phyloP scores from a whole-genome alignment of 2,329 filamentous ascomycete species.

The Xylariaceae sp. region DNA sequence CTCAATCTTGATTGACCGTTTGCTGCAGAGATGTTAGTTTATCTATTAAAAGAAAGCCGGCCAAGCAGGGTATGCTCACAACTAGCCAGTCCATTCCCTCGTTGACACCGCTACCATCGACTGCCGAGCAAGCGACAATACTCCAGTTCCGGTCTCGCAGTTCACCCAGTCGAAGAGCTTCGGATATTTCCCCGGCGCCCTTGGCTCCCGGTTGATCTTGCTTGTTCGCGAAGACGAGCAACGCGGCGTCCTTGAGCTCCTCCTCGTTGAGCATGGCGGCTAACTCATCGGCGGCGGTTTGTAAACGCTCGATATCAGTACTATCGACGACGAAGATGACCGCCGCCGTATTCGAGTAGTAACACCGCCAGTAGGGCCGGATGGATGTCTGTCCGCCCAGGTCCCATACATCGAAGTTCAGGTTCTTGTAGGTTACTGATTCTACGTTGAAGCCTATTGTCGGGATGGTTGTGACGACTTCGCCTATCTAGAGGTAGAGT shows the following conservation, averaged over 20 bases:
- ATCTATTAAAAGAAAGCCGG: background rate
- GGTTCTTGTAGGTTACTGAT: slow-evolving; percentile 95
- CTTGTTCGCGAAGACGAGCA: slow-evolving; percentile 97
- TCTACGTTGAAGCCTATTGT: slow-evolving; percentile 99
- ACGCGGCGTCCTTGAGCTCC: slow-evolving; percentile 83
- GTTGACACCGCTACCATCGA: slow-evolving; percentile 88
- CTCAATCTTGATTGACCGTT: slow-evolving; percentile 22
- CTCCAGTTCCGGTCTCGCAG: slow-evolving; percentile 97
- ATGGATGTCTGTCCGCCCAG: slow-evolving; percentile 98
- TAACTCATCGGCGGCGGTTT: slow-evolving; percentile 88
- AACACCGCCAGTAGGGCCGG: slow-evolving; percentile 97
- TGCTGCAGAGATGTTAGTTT: slow-evolving; percentile 15
- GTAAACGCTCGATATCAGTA: slow-evolving; percentile 91
- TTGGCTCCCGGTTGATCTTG: slow-evolving; percentile 97
- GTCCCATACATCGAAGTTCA: slow-evolving; percentile 99
- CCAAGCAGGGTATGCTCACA: slow-evolving; percentile 45
- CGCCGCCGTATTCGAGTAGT: slow-evolving; percentile 97
- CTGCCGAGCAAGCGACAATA: slow-evolving; percentile 94
- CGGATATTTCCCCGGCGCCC: slow-evolving; percentile 92
- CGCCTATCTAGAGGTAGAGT: slow-evolving; percentile 66
- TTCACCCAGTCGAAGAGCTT: slow-evolving; percentile 83
- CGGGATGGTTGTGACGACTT: slow-evolving; percentile 97
- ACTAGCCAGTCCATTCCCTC: slow-evolving; percentile 99
- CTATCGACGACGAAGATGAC: slow-evolving; percentile 99
- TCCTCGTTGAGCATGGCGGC: slow-evolving; percentile 96